Evolutionary conservation across 2,329 filamentous ascomycete species (phyloP).

Genomic region (Aureobasidium sp.): DNA sequence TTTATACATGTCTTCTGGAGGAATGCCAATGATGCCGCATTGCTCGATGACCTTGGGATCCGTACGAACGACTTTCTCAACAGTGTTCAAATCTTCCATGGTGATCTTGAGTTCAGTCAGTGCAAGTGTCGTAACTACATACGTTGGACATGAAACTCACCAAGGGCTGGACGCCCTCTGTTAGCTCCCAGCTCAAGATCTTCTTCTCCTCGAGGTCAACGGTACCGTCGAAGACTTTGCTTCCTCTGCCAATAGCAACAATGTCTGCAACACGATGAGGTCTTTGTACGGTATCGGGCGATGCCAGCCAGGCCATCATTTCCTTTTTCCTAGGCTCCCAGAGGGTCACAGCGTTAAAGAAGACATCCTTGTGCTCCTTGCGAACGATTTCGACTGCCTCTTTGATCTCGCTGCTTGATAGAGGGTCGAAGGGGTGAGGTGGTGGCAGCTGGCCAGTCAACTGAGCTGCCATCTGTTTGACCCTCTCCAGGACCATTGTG

Average conservation of each 20-base stretch:
- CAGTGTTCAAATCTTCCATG: slow-evolving; percentile 78
- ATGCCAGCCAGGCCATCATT: slow-evolving; percentile 71
- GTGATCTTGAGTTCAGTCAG: slow-evolving; percentile 51
- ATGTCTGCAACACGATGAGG: slow-evolving; percentile 72
- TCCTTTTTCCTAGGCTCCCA: slow-evolving; percentile 79
- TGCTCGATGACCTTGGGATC: slow-evolving; percentile 87
- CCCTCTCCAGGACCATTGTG: slow-evolving; percentile 55
- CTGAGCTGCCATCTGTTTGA: slow-evolving; percentile 58
- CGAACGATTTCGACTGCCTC: slow-evolving; percentile 61
- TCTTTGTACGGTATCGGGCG: slow-evolving; percentile 52
- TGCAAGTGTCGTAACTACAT: background rate
- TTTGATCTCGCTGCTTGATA: slow-evolving; percentile 66
- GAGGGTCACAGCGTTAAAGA: slow-evolving; percentile 81
- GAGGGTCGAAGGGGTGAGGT: slow-evolving; percentile 71
- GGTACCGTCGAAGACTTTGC: slow-evolving; percentile 75
- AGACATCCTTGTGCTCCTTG: slow-evolving; percentile 61
- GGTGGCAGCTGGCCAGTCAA: slow-evolving; percentile 48
- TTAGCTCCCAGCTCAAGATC: slow-evolving; percentile 66
- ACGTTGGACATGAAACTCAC: background rate
- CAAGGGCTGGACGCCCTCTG: slow-evolving; percentile 74
- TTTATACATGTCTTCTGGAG: slow-evolving; percentile 81
- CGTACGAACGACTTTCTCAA: slow-evolving; percentile 67
- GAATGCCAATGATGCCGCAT: slow-evolving; percentile 74
- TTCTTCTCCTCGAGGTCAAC: slow-evolving; percentile 63
- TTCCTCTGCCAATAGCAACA: slow-evolving; percentile 70